Evolutionary conservation across 305 asterid genomes (phyloP), one percentile per base, ranked within the genome.

Genomic region (Stenogyne calaminthoides): DNA sequence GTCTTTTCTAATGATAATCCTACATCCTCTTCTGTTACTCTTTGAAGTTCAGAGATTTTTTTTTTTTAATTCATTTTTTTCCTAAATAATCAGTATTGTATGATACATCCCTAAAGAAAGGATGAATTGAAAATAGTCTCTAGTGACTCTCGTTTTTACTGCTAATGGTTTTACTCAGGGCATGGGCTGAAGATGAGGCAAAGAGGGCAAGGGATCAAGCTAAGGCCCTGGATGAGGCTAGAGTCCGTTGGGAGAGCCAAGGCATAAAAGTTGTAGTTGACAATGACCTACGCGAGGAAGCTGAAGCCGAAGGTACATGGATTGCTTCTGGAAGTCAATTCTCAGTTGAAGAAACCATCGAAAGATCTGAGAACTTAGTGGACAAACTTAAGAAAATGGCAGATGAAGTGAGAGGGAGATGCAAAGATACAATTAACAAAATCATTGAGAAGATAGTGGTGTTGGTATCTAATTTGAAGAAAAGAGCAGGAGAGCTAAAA

Each of bases 121-220:
- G 18, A 11, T 36, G 49, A 27, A 8, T 42, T 4, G 60, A 37
- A 46, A 6, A 19, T 22, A 55, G 40, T 36, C 52, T 56, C 61
- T 29, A 11, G 12, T 36, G 54, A 34, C 34, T 11, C 29, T 65
- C 18, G 29, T 80, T 51, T 49, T 56, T 22, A 34, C 55, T 47
- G 18, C 2, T 54, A 9, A 39, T 63, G 64, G 73, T 72, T 69
- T 78, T 63, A 27, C 60, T 46, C 80, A 94, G 99, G 77, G 70
- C 89, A 69, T 94, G 99, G 99, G 98, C 98, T 29, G 97, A 94
- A 83, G 96, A 92, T 32, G 99, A 94, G 82, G 97, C 95, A 36
- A 94, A 85, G 81, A 90, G 85, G 78, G 99, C 98, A 76, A 85
- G 93, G 79, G 95, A 85, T 72, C 99, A 92, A 84, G 96, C 90